These are phyloP conservation scores for Aspergillus novofumigatus DNA, from an alignment of 2,329 filamentous ascomycete genomes.

Conservation along the genomic window DNA sequence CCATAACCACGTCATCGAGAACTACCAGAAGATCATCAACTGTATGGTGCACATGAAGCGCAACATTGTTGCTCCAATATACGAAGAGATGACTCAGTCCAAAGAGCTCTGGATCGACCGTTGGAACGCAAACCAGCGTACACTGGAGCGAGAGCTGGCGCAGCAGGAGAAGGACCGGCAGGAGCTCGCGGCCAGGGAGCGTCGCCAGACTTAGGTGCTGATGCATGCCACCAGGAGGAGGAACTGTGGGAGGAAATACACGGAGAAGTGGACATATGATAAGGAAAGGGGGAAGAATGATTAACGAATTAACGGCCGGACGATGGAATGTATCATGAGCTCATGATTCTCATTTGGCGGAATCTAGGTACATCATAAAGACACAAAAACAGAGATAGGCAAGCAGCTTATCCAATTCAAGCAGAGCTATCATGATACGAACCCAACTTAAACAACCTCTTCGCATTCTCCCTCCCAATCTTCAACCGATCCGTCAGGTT, in stretches of 20 bases:
- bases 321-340: neutral
- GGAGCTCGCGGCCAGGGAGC: neutral
- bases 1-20: constrained; percentile 17
- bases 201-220: neutral
- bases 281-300: neutral
- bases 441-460: constrained; percentile 38
- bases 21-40: constrained; percentile 15
- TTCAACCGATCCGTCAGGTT: constrained; percentile 34
- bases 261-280: neutral
- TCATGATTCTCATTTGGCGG: neutral
- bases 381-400: neutral
- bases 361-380: neutral
- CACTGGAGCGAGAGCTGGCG: neutral
- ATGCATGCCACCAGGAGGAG: neutral
- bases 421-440: constrained; percentile 30
- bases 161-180: neutral
- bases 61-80: constrained; percentile 10
- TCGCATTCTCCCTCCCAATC: constrained; percentile 47
- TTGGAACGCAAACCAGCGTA: constrained; percentile 1
- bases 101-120: constrained; percentile 11
- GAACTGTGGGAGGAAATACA: neutral
- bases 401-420: constrained; percentile 1
- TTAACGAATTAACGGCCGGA: neutral
- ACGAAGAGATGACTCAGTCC: constrained; percentile 5
- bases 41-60: constrained; percentile 12